Evolutionary conservation across 495 filamentous ascomycete genomes (phyloP).

Genomic region (Cenococcum geophilum): DNA sequence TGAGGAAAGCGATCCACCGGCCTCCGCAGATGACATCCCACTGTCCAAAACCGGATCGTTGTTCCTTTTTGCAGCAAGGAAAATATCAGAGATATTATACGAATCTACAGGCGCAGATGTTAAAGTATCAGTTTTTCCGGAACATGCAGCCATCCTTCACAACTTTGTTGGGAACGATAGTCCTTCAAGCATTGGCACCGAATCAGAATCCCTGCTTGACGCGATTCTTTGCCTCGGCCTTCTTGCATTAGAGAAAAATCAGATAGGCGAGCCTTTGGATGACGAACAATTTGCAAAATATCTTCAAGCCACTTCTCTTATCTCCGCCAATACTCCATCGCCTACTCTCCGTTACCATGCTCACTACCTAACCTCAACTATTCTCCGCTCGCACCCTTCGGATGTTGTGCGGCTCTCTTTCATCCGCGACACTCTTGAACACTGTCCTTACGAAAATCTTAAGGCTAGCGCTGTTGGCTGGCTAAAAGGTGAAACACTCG

Average conservation of each 20-base stretch:
- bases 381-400: slow-evolving; percentile 73
- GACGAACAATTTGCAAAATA: slow-evolving; percentile 40
- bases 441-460: slow-evolving; percentile 68
- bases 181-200: slow-evolving; percentile 33
- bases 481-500: slow-evolving; percentile 77
- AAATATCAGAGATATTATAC: slow-evolving; percentile 35
- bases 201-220: slow-evolving; percentile 43
- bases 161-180: slow-evolving; percentile 34
- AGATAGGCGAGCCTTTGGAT: slow-evolving; percentile 35
- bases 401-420: slow-evolving; percentile 64
- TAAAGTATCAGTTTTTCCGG: slow-evolving; percentile 36
- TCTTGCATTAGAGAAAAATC: slow-evolving; percentile 34
- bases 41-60: slow-evolving; percentile 58
- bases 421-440: slow-evolving; percentile 72
- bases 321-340: slow-evolving; percentile 62
- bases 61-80: slow-evolving; percentile 39
- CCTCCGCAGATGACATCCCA: slow-evolving; percentile 57
- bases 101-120: slow-evolving; percentile 11
- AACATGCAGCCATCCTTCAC: slow-evolving; percentile 37
- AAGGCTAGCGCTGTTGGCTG: slow-evolving; percentile 79
- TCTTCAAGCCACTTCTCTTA: slow-evolving; percentile 54
- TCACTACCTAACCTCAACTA: slow-evolving; percentile 61
- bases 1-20: slow-evolving; percentile 38
- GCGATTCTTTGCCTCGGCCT: slow-evolving; percentile 44
- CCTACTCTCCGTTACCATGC: slow-evolving; percentile 65